These are phyloP conservation scores for Phaeosphaeria sp. DNA, from an alignment of 2,329 filamentous ascomycete species.

Conservation along the genomic window DNA sequence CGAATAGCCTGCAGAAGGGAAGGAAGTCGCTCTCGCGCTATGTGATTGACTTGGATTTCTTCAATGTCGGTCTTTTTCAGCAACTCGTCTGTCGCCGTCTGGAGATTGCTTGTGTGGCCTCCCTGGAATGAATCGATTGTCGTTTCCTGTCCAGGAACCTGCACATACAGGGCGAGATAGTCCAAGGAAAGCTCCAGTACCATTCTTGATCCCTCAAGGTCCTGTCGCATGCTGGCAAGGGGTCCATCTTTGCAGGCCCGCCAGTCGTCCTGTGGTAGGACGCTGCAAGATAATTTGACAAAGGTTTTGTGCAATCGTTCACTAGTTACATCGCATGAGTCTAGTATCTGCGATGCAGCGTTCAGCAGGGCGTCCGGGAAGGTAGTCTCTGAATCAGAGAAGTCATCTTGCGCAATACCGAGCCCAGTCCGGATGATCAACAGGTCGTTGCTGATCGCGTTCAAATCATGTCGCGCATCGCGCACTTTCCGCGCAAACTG, in stretches of 20 bases:
- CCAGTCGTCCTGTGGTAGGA: conserved; percentile 31
- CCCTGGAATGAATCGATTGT: conserved; percentile 27
- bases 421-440: conserved; percentile 41
- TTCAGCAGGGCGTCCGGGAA: conserved; percentile 33
- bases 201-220: conserved; percentile 34
- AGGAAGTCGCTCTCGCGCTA: conserved; percentile 30
- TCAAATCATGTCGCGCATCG: conserved; percentile 41
- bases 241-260: conserved; percentile 21
- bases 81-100: conserved; percentile 27
- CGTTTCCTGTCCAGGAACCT: conserved; percentile 29
- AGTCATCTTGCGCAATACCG: conserved; percentile 42
- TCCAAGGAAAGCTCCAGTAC: conserved; percentile 40
- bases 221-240: conserved; percentile 26
- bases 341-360: conserved; percentile 36
- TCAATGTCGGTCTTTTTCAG: conserved; percentile 33
- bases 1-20: conserved; percentile 31
- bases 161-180: conserved; percentile 36
- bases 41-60: conserved; percentile 32
- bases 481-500: conserved; percentile 41
- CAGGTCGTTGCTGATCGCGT: conserved; percentile 39
- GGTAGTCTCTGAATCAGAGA: conserved; percentile 23
- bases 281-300: conserved; percentile 34
- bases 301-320: conserved; percentile 39
- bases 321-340: conserved; percentile 35
- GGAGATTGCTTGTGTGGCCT: conserved; percentile 21